Evolutionary conservation across 2,329 filamentous ascomycete genomes (phyloP).

Genomic region (Shiraia bambusicola): DNA sequence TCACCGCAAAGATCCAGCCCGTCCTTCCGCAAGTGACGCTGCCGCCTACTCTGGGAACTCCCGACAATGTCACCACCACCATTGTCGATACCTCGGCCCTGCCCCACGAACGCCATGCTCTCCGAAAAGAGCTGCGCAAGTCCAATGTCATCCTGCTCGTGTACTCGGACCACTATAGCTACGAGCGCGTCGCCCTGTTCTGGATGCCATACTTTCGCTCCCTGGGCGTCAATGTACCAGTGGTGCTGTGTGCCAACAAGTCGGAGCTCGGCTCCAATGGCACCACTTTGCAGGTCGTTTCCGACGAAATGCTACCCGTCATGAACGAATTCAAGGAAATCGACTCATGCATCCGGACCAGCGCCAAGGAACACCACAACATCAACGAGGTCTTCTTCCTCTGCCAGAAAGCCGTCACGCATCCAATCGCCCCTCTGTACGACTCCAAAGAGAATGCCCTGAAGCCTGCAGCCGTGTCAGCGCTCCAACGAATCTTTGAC

Average conservation of each 20-base stretch:
- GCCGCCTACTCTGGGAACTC: slow-evolving; percentile 86
- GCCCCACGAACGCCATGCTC: slow-evolving; percentile 84
- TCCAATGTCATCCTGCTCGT: slow-evolving; percentile 96
- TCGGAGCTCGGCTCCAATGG: slow-evolving; percentile 79
- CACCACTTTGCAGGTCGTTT: slow-evolving; percentile 79
- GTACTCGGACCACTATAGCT: slow-evolving; percentile 98
- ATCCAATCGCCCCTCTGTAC: slow-evolving; percentile 93
- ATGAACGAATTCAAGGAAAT: slow-evolving; percentile 99
- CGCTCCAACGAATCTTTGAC: slow-evolving; percentile 88
- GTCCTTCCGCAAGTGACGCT: slow-evolving; percentile 95
- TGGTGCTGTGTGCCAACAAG: slow-evolving; percentile 96
- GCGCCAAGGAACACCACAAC: slow-evolving; percentile 87
- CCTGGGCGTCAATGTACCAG: slow-evolving; percentile 96
- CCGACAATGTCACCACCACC: slow-evolving; percentile 94
- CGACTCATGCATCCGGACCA: slow-evolving; percentile 94
- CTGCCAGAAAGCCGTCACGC: slow-evolving; percentile 96
- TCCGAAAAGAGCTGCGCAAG: slow-evolving; percentile 93
- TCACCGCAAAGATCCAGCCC: slow-evolving; percentile 91
- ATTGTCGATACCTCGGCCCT: slow-evolving; percentile 96
- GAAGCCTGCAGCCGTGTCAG: slow-evolving; percentile 85
- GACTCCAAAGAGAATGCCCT: slow-evolving; percentile 87
- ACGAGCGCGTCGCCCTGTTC: slow-evolving; percentile 93
- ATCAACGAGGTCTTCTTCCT: slow-evolving; percentile 95
- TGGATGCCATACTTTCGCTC: slow-evolving; percentile 99
- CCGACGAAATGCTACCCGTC: slow-evolving; percentile 96